phyloP scores from a whole-genome alignment of 2,329 filamentous ascomycete genomes.

The Penicillium italicum region DNA sequence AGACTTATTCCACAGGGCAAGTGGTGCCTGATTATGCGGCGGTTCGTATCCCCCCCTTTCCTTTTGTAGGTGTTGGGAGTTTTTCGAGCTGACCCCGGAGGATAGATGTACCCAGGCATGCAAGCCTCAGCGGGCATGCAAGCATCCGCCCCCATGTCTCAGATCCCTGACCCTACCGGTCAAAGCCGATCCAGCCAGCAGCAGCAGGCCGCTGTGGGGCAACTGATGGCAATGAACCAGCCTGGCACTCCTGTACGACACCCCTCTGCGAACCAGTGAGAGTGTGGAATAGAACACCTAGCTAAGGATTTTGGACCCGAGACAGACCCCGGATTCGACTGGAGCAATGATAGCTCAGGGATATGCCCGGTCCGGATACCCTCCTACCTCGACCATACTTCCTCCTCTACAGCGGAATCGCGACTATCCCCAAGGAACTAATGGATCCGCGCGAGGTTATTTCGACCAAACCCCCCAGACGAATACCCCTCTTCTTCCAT shows the following conservation, averaged over 20 bases:
- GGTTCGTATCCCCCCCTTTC: conserved; percentile 25
- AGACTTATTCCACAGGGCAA: conserved; percentile 35
- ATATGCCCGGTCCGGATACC: conserved; percentile 35
- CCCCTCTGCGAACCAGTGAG: conserved; percentile 26
- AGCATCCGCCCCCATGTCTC: conserved; percentile 32
- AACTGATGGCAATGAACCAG: conserved; percentile 37
- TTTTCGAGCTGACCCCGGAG: not conserved
- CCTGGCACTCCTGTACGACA: conserved; percentile 39
- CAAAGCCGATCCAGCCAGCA: conserved; percentile 32
- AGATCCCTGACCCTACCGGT: conserved; percentile 35
- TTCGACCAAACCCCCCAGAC: conserved; percentile 34
- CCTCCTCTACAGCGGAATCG: conserved; percentile 36
- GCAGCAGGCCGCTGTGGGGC: conserved; percentile 36
- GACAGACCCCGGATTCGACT: conserved; percentile 36
- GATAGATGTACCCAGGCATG: conserved; percentile 34
- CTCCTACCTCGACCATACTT: conserved; percentile 33
- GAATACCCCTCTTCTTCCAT: conserved; percentile 35
- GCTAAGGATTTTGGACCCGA: conserved; percentile 29
- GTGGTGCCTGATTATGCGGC: conserved; percentile 37
- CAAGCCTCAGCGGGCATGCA: conserved; percentile 26
- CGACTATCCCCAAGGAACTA: conserved; percentile 28
- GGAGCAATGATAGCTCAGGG: conserved; percentile 37
- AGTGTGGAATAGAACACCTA: conserved; percentile 19
- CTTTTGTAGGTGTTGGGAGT: not conserved
- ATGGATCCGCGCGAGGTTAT: conserved; percentile 29